Evolutionary conservation across 1,284 basidiomycete species (phyloP).

Genomic region (Boletus semigastroideus): DNA sequence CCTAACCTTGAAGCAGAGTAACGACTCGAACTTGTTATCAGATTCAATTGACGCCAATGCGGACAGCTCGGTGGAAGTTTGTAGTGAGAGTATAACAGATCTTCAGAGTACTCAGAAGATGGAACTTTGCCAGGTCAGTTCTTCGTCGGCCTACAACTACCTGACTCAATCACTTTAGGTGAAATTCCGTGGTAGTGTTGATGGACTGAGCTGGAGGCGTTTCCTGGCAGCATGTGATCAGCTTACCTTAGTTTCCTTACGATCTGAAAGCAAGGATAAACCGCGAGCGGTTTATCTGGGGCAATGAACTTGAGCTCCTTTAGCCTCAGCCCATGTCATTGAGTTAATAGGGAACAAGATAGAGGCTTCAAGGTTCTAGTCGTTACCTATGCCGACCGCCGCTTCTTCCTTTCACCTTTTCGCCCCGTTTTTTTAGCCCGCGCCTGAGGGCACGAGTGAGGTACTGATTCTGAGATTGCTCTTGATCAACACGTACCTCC

Average conservation of each 20-base stretch:
- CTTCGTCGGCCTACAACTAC: neutral
- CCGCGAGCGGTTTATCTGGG: slow-evolving; percentile 6
- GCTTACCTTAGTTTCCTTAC: slow-evolving; percentile 36
- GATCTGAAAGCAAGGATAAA: slow-evolving; percentile 13
- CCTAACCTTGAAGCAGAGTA: slow-evolving; percentile 49
- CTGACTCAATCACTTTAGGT: slow-evolving; percentile 40
- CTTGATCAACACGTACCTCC: slow-evolving; percentile 51
- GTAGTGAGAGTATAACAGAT: slow-evolving; percentile 51
- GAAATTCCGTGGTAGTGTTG: slow-evolving; percentile 39
- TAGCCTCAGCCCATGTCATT: too few species aligned
- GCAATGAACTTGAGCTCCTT: slow-evolving; percentile 9
- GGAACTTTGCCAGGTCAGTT: slow-evolving; percentile 53
- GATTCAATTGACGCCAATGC: neutral
- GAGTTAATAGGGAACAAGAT: too few species aligned
- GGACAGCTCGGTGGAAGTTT: slow-evolving; percentile 21
- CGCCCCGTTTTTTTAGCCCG: slow-evolving; percentile 68
- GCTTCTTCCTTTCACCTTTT: slow-evolving; percentile 64
- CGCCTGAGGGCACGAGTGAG: slow-evolving; percentile 41
- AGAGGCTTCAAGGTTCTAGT: neutral
- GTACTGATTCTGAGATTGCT: neutral
- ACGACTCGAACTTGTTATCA: slow-evolving; percentile 28
- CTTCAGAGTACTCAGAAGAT: slow-evolving; percentile 54
- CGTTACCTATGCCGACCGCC: slow-evolving; percentile 36
- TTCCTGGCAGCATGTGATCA: slow-evolving; percentile 57
- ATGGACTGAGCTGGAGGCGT: slow-evolving; percentile 45